Evolutionary conservation across 768 basidiomycete genomes (phyloP), one percentile per base, ranked within the genome.

Genomic region (Mycena alexandri): DNA sequence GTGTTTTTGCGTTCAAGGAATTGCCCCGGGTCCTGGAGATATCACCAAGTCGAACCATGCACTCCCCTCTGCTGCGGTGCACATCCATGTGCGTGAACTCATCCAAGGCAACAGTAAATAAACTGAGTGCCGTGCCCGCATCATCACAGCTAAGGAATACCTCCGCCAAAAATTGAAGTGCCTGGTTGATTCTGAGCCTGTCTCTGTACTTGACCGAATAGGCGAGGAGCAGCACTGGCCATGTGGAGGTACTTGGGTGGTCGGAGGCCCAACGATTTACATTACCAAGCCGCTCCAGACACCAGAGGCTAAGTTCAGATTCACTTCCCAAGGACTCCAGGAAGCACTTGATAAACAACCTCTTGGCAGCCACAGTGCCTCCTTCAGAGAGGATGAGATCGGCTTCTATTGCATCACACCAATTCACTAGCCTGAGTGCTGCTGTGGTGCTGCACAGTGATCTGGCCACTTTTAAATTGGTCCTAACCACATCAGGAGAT

Each of bases 41-140:
- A 16, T 54, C 52, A 21, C 52, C 52, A 14, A 38, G 36, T 0
- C 36, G 34, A 4, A 38, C 13, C 52, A 54, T 36, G 21, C 52
- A 54, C n/a, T 54, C 36, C n/a, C 34, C 52, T 22, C 52, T 54
- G 34, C 34, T 38, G 13, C 52, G 19, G 12, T 54, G 52, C 12
- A 54, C 52, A 54, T 54, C 52, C 52, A 54, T 54, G 5, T 22
- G 1, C 5, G 52, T 54, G 21, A 54, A 54, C n/a, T 7, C 52
- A 11, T 38, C 52, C 11, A 54, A 19, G 21, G 52, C 52, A 38
- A 54, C 21, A 21, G n/a, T 38, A 19, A 54, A 54, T 4, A 54
- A 19, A 21, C n/a, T 54, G 9, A 38, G n/a, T 19, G 52, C 52
- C 38, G 52, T 54, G 5, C 12, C 10, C 4, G 21, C 36, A 22